Conservation (phyloP, 306 rosid species). For the Citrullus mucosospermus region DNA sequence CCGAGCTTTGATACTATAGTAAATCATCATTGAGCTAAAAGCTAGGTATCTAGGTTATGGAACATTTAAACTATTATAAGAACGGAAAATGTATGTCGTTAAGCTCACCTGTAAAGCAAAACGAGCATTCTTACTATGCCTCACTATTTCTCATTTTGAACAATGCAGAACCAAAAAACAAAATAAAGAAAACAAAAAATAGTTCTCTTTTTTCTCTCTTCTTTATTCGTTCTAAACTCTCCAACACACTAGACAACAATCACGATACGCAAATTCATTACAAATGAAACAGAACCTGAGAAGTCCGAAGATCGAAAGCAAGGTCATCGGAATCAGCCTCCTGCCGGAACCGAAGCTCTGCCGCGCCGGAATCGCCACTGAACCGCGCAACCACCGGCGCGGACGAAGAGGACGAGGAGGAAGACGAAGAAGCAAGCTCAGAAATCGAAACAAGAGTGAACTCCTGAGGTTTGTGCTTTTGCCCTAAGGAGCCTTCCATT, state of each 20-base stretch:
- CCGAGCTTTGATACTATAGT: not conserved
- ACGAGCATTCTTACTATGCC: not conserved
- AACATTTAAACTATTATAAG: not conserved
- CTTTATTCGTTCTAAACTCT: not conserved
- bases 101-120: not conserved
- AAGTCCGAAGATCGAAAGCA: slow-evolving; percentile 44
- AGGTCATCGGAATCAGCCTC: slow-evolving; percentile 30
- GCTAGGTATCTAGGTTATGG: not conserved
- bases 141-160: not conserved
- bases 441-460: slow-evolving; percentile 41
- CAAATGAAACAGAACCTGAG: slow-evolving; percentile 35
- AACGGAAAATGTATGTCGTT: not conserved
- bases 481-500: slow-evolving; percentile 47
- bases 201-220: not conserved
- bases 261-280: not conserved
- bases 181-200: not conserved
- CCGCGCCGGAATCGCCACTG: slow-evolving; percentile 21
- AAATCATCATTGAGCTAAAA: not conserved
- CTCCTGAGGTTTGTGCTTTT: slow-evolving; percentile 29
- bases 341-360: slow-evolving; percentile 37
- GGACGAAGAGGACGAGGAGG: slow-evolving; percentile 17
- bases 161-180: not conserved
- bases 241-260: not conserved
- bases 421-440: slow-evolving; percentile 35
- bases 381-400: slow-evolving; percentile 62